Conservation (phyloP, 2,329 filamentous ascomycete genomes). For the Fusarium sp. region DNA sequence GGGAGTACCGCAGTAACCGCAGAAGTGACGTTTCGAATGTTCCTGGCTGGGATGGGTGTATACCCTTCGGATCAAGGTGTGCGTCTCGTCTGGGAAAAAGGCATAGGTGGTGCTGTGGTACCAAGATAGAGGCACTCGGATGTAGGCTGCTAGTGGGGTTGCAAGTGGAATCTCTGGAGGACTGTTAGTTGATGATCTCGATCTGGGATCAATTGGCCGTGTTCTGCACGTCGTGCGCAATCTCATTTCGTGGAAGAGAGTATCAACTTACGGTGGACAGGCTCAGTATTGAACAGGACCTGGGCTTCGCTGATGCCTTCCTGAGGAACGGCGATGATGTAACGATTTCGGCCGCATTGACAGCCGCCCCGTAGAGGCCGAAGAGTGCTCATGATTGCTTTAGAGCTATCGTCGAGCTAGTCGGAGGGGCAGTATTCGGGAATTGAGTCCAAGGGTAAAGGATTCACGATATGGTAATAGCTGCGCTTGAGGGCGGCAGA, state of each 20-base stretch:
- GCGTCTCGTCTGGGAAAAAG: conserved; percentile 82
- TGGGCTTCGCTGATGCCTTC: conserved; percentile 67
- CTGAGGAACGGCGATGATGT: conserved; percentile 77
- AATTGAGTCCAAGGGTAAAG: background rate
- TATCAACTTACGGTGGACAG: conserved; percentile 74
- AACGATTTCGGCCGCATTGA: conserved; percentile 87
- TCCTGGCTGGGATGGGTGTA: conserved; percentile 72
- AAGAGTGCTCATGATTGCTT: conserved; percentile 57
- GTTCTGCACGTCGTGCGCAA: background rate
- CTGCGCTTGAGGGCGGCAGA: background rate
- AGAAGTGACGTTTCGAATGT: conserved; percentile 80
- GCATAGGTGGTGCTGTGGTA: conserved; percentile 82
- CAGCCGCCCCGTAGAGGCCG: conserved; percentile 79
- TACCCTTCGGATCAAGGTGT: conserved; percentile 72
- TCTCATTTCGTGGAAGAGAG: background rate
- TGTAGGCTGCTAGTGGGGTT: conserved; percentile 81
- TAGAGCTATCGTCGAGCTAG: background rate
- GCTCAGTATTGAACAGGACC: conserved; percentile 80
- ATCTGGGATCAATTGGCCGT: background rate
- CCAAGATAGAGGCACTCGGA: conserved; percentile 85
- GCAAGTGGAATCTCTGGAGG: conserved; percentile 72
- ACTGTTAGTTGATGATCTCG: conserved; percentile 18
- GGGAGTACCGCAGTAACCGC: conserved; percentile 90
- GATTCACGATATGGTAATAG: background rate
- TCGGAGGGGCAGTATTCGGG: background rate